phyloP scores from a whole-genome alignment of 1,284 basidiomycete species.

The Malassezia sp. region DNA sequence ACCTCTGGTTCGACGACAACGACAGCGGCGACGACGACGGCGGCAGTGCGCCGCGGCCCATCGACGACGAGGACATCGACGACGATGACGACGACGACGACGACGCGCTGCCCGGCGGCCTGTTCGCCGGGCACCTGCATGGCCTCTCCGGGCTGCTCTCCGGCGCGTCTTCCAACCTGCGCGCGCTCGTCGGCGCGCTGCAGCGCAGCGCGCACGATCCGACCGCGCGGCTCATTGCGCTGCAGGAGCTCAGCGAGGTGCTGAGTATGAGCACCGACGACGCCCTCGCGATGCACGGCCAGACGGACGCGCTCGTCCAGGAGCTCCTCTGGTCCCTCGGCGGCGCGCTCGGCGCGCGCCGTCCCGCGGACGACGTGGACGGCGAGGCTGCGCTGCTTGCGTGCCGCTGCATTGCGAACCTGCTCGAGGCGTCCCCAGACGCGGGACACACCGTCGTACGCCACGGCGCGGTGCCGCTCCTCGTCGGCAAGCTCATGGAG shows the following conservation, averaged over 20 bases:
- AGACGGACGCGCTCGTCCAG: constrained; percentile 77
- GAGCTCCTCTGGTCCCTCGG: constrained; percentile 86
- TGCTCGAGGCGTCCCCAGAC: constrained; percentile 46
- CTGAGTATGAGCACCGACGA: constrained; percentile 95
- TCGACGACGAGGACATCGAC: constrained; percentile 7
- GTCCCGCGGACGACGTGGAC: constrained; percentile 20
- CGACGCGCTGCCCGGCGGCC: constrained; percentile 48
- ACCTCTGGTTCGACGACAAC: not conserved
- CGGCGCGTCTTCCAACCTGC: constrained; percentile 30
- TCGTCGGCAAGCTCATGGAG: constrained; percentile 40
- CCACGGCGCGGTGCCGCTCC: constrained; percentile 35
- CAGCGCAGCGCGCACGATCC: constrained; percentile 48
- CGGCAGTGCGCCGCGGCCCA: not conserved
- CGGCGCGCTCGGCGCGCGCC: constrained; percentile 52
- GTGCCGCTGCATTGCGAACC: constrained; percentile 45
- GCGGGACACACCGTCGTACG: constrained; percentile 36
- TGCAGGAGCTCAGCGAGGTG: constrained; percentile 88
- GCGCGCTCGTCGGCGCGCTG: constrained; percentile 28
- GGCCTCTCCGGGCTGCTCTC: constrained; percentile 40
- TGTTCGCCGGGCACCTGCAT: constrained; percentile 33
- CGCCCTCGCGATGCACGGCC: constrained; percentile 85
- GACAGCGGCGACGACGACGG: not conserved
- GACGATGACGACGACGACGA: constrained; percentile 9
- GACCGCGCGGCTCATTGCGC: constrained; percentile 64
- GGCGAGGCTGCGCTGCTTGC: constrained; percentile 40